phyloP scores from a whole-genome alignment of 1,139 yeast species.

The Candida freyschussii region DNA sequence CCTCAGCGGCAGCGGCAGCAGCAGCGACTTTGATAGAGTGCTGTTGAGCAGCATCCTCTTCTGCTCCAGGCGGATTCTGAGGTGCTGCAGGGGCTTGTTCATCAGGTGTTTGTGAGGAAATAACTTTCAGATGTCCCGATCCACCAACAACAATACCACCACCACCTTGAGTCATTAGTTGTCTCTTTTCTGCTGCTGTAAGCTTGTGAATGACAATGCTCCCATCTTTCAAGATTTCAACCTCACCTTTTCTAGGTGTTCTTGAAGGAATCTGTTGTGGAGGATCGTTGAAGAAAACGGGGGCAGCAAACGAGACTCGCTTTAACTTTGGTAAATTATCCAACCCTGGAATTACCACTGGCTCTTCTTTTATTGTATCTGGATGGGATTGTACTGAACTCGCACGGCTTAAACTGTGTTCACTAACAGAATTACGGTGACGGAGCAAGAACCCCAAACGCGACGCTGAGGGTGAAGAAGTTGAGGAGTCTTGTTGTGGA shows the following conservation, averaged over 20 bases:
- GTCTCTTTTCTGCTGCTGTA: slow-evolving; percentile 55
- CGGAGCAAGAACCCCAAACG: slow-evolving; percentile 20
- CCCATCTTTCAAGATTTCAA: slow-evolving; percentile 60
- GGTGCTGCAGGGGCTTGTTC: slow-evolving; percentile 9
- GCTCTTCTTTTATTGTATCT: slow-evolving; percentile 10
- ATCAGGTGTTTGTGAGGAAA: slow-evolving; percentile 15
- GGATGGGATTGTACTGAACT: slow-evolving; percentile 3
- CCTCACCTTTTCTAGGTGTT: slow-evolving; percentile 65
- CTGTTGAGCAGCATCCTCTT: slow-evolving; percentile 18
- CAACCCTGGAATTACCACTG: slow-evolving; percentile 34
- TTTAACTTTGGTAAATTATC: slow-evolving; percentile 45
- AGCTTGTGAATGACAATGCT: slow-evolving; percentile 56
- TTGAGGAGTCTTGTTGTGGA: slow-evolving; percentile 12
- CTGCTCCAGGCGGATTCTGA: neutral
- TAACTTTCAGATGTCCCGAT: slow-evolving; percentile 53
- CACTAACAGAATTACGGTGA: slow-evolving; percentile 15
- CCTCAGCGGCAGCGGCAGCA: slow-evolving; percentile 33
- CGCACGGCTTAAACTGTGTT: slow-evolving; percentile 8
- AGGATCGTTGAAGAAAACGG: slow-evolving; percentile 67
- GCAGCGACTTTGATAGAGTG: slow-evolving; percentile 29
- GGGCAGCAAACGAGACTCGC: slow-evolving; percentile 68
- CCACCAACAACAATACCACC: slow-evolving; percentile 84
- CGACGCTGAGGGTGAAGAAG: slow-evolving; percentile 9
- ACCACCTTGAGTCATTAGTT: slow-evolving; percentile 47
- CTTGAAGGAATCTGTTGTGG: slow-evolving; percentile 69